Conservation (phyloP, 163 green algal species). For the Smithsoniella earleae region DNA sequence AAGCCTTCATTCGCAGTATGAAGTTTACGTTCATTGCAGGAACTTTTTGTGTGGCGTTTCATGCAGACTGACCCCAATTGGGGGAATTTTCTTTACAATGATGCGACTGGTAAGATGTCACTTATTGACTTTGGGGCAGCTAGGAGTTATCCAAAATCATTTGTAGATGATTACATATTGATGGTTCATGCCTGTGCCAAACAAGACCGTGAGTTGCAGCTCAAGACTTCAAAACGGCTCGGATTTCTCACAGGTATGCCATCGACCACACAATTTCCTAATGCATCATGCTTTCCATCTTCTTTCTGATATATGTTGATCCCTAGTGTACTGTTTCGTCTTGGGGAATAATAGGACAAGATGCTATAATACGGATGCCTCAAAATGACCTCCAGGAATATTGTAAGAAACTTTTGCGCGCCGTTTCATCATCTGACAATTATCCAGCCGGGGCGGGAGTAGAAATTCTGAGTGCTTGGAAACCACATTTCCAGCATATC, state of each 20-base stretch:
- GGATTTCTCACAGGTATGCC: constrained; percentile 84
- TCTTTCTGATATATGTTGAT: neutral
- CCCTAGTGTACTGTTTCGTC: neutral
- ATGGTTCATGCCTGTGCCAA: constrained; percentile 82
- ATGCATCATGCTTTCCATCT: neutral
- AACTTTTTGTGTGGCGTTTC: constrained; percentile 89
- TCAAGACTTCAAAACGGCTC: constrained; percentile 59
- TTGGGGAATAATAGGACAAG: too few species aligned
- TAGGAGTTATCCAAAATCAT: constrained; percentile 52
- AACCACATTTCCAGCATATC: neutral
- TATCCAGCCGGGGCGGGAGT: neutral
- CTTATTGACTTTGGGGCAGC: constrained; percentile 94
- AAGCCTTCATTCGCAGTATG: too few species aligned
- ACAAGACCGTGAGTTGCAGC: constrained; percentile 54
- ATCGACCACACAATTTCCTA: too few species aligned
- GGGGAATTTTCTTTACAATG: constrained; percentile 95
- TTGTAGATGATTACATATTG: constrained; percentile 77
- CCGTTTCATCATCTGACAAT: neutral
- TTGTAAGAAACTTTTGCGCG: too few species aligned
- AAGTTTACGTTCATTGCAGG: too few species aligned
- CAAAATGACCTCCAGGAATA: too few species aligned
- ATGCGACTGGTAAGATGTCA: constrained; percentile 48
- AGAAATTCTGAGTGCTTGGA: neutral
- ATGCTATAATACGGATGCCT: too few species aligned
- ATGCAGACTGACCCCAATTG: constrained; percentile 98